Percentiles rank a stretch among this genome's conserved stretches.
phyloP scores from a whole-genome alignment of 2,329 filamentous ascomycete species.

The Elsinoe perseae region DNA sequence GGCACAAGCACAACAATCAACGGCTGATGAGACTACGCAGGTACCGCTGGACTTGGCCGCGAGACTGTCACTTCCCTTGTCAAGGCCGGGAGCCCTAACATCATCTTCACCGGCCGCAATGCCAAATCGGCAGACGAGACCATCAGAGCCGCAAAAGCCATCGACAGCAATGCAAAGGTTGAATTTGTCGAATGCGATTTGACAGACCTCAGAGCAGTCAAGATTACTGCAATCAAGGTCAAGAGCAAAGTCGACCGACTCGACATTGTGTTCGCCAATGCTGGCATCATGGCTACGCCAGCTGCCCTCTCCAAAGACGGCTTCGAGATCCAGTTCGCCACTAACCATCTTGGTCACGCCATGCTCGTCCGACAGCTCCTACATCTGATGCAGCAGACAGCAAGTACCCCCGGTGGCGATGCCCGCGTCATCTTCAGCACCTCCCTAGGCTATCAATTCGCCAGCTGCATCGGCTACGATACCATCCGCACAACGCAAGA shows the following conservation, averaged over 20 bases:
- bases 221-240: slow-evolving; percentile 27
- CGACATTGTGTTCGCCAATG: slow-evolving; percentile 41
- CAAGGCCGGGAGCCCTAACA: slow-evolving; percentile 35
- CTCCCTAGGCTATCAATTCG: slow-evolving; percentile 26
- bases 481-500: slow-evolving; percentile 26
- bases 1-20: too few relatives aligned
- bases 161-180: slow-evolving; percentile 30
- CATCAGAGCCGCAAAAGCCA: slow-evolving; percentile 31
- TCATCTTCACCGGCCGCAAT: slow-evolving; percentile 42
- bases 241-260: slow-evolving; percentile 31
- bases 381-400: slow-evolving; percentile 33
- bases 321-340: slow-evolving; percentile 45
- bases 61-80: slow-evolving; percentile 38
- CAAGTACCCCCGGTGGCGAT: slow-evolving; percentile 31
- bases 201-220: slow-evolving; percentile 33
- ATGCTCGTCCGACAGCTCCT: slow-evolving; percentile 35
- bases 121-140: slow-evolving; percentile 34
- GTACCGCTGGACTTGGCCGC: slow-evolving; percentile 41
- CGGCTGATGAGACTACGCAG: slow-evolving; percentile 20
- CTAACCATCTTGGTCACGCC: slow-evolving; percentile 46
- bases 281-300: slow-evolving; percentile 35
- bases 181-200: slow-evolving; percentile 35
- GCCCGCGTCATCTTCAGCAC: slow-evolving; percentile 39
- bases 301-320: slow-evolving; percentile 38
- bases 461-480: slow-evolving; percentile 23